These are phyloP conservation scores for Glycyrrhiza uralensis DNA, from an alignment of 306 rosid species.

Conservation along the genomic window DNA sequence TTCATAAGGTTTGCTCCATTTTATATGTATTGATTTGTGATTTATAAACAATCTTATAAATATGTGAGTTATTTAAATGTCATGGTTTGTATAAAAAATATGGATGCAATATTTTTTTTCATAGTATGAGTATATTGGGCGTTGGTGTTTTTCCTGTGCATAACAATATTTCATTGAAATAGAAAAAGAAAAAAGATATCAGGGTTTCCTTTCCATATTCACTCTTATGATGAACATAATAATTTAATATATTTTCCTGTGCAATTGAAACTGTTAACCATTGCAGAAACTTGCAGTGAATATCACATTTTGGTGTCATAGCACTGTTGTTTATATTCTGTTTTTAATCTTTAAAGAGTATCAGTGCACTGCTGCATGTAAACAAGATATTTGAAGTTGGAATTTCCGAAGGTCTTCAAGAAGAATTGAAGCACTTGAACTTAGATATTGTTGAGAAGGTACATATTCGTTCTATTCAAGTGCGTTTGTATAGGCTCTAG, in stretches of 20 bases:
- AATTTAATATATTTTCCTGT: background rate
- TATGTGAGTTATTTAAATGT: background rate
- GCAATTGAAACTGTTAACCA: background rate
- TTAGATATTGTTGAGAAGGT: constrained; percentile 85
- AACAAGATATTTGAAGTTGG: constrained; percentile 96
- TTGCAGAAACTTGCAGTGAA: background rate
- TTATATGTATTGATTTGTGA: background rate
- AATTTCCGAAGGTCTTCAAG: constrained; percentile 80
- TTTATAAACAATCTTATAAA: background rate
- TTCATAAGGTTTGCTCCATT: background rate
- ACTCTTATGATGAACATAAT: background rate
- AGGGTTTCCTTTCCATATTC: background rate
- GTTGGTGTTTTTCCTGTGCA: background rate
- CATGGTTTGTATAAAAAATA: background rate
- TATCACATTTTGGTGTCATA: background rate
- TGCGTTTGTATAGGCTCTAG: constrained; percentile 27
- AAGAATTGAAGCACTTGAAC: constrained; percentile 57
- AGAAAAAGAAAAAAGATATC: background rate
- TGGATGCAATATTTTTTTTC: background rate
- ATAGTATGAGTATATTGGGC: background rate
- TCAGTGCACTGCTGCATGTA: constrained; percentile 81
- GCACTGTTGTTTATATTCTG: background rate
- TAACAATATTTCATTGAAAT: background rate
- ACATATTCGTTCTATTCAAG: constrained; percentile 19
- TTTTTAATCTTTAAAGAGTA: constrained; percentile 48